Evolutionary conservation across 352 stramenopile genomes (phyloP), one percentile per base, ranked within the genome.

Genomic region (Phytophthora rubi): DNA sequence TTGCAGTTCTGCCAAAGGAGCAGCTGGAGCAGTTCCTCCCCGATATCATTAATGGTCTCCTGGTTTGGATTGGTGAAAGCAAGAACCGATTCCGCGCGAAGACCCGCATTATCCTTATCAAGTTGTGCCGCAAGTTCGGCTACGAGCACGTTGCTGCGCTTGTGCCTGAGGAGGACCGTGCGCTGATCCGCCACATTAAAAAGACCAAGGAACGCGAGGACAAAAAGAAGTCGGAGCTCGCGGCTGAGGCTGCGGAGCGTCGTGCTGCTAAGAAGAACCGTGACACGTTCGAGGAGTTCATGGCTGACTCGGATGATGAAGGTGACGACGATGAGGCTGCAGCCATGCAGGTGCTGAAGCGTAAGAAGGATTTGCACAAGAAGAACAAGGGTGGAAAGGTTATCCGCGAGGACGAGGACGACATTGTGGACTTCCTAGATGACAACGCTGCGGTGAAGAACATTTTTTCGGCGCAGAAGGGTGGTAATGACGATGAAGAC

Each of bases 31-130:
- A 85, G 51, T 91, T 98, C 49, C 62, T 99, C 35, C 91, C 94
- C 6, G 90, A 98, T 42, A 93, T 98, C 51, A 92, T 98, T 33
- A 90, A 96, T 61, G 91, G 92, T 13, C 65, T 99, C 35, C 78
- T 98, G 44, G 91, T 97, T 52, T 98, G 95, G 83, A 98, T 96
- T 63, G 88, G 89, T n/a, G 86, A 98, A 66, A 96, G 91, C 72
- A 98, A 98, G 81, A 94, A 98, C 79, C 83, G 94, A n/a, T 98
- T 98, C 79, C 88, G 96, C 26, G 88, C 91, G 53, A 99, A 98
- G 80, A 98, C 86, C 47, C 86, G 97, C 37, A 98, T 98, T 66
- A 98, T 99, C 68, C 80, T 99, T 2, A 98, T 98, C 71, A 98
- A 98, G 67, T 80, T 99, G 30, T 97, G 97, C 55, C 86, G 94